These are phyloP conservation scores for Jackrogersella multiformis DNA, from an alignment of 495 filamentous ascomycete genomes.

Conservation along the genomic window DNA sequence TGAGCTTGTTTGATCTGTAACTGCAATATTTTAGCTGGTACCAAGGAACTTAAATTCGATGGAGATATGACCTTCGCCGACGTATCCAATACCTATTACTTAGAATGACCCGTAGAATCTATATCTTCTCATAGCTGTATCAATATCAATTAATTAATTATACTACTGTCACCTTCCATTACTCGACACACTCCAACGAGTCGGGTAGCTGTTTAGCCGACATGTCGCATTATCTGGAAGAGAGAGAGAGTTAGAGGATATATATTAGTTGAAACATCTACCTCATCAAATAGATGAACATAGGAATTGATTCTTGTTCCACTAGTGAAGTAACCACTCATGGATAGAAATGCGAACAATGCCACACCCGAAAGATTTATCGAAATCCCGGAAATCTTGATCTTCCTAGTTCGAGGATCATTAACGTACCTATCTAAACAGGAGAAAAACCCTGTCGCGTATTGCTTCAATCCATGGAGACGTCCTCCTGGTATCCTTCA, in stretches of 20 bases:
- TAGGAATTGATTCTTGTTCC: background rate
- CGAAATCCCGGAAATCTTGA: background rate
- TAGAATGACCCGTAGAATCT: no score
- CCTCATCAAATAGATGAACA: background rate
- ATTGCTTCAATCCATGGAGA: conserved; percentile 38
- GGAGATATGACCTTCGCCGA: no score
- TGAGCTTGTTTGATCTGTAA: no score
- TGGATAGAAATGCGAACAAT: background rate
- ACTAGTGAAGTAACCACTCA: background rate
- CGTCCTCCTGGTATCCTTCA: conserved; percentile 33
- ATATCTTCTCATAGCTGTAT: no score
- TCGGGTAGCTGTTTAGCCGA: no score
- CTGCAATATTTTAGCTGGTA: no score
- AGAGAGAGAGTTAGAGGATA: background rate
- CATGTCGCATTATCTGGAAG: background rate
- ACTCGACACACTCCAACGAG: no score
- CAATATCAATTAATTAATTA: no score
- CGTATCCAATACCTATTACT: no score
- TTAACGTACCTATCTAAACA: background rate
- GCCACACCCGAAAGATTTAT: background rate
- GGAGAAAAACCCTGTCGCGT: background rate
- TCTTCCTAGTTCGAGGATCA: background rate
- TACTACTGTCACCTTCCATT: no score
- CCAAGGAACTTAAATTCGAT: no score
- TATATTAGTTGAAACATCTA: background rate